phyloP scores from a whole-genome alignment of 2,329 filamentous ascomycete species.

The Lachnellula willkommii region DNA sequence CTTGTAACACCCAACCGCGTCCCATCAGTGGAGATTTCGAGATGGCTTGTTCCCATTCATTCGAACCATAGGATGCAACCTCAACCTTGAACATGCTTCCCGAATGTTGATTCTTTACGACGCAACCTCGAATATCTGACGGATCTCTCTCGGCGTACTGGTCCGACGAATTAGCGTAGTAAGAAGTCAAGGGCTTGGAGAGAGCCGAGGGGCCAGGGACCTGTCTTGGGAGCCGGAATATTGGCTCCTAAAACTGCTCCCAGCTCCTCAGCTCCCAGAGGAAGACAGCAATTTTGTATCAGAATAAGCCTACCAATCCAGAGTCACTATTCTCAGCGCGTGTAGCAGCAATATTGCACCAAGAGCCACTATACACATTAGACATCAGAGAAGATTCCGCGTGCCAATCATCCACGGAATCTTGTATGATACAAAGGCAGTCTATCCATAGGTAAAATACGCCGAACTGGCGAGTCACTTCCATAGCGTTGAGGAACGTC shows the following conservation, averaged over 20 bases:
- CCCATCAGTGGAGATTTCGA: slow-evolving; percentile 2
- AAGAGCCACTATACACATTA: slow-evolving; percentile 22
- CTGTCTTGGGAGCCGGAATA: no score
- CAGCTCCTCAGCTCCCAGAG: no score
- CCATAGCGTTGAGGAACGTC: slow-evolving; percentile 28
- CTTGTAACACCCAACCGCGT: slow-evolving; percentile 14
- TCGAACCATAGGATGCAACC: slow-evolving; percentile 2
- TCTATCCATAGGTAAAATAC: slow-evolving; percentile 33
- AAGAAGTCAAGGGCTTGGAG: no score
- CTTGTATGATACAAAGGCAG: slow-evolving; percentile 31
- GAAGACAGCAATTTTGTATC: no score
- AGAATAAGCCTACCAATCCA: neutral
- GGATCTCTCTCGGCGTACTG: slow-evolving; percentile 4
- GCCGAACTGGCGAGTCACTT: slow-evolving; percentile 22
- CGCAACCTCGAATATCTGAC: neutral
- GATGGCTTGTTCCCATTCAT: slow-evolving; percentile 4
- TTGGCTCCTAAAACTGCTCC: no score
- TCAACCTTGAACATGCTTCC: neutral
- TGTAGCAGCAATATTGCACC: slow-evolving; percentile 24
- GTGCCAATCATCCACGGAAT: slow-evolving; percentile 27
- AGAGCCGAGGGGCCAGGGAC: no score
- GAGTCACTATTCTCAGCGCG: neutral
- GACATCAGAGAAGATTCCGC: slow-evolving; percentile 24
- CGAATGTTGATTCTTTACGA: neutral
- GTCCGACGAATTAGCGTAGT: no score